Evolutionary conservation across 2,329 filamentous ascomycete species (phyloP).

Genomic region (Fusarium concolor): DNA sequence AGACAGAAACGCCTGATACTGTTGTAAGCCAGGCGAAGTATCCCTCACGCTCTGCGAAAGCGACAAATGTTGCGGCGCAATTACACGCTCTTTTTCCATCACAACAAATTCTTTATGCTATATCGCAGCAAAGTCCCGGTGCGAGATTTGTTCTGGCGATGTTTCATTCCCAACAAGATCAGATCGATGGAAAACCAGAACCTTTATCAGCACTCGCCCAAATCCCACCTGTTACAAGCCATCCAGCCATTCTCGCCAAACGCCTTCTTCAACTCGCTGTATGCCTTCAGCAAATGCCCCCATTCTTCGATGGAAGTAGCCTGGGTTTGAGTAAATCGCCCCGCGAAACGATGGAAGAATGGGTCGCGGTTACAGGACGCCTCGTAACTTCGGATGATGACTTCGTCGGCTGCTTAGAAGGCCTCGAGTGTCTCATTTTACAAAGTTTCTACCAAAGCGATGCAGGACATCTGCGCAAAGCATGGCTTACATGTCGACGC

Average conservation of each 20-base stretch:
- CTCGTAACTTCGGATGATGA: slow-evolving; percentile 64
- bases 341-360: slow-evolving; percentile 42
- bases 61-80: slow-evolving; percentile 27
- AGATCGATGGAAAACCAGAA: slow-evolving; percentile 50
- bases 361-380: slow-evolving; percentile 49
- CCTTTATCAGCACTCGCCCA: slow-evolving; percentile 43
- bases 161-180: slow-evolving; percentile 46
- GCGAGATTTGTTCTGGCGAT: slow-evolving; percentile 45
- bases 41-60: slow-evolving; percentile 20
- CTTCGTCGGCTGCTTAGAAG: slow-evolving; percentile 63
- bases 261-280: slow-evolving; percentile 59
- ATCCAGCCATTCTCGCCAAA: slow-evolving; percentile 62
- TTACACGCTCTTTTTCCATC: slow-evolving; percentile 42
- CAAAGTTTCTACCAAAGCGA: slow-evolving; percentile 63
- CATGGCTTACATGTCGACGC: slow-evolving; percentile 64
- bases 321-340: slow-evolving; percentile 41
- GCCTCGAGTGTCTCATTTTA: slow-evolving; percentile 63
- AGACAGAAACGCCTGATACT: neutral
- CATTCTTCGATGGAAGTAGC: slow-evolving; percentile 43
- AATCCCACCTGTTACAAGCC: slow-evolving; percentile 55
- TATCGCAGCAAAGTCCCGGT: slow-evolving; percentile 42
- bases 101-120: slow-evolving; percentile 35
- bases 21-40: slow-evolving; percentile 5
- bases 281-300: slow-evolving; percentile 60
- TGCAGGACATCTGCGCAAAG: slow-evolving; percentile 64